Conservation (phyloP, 2,329 filamentous ascomycete genomes). For the Scedosporium minutisporum region DNA sequence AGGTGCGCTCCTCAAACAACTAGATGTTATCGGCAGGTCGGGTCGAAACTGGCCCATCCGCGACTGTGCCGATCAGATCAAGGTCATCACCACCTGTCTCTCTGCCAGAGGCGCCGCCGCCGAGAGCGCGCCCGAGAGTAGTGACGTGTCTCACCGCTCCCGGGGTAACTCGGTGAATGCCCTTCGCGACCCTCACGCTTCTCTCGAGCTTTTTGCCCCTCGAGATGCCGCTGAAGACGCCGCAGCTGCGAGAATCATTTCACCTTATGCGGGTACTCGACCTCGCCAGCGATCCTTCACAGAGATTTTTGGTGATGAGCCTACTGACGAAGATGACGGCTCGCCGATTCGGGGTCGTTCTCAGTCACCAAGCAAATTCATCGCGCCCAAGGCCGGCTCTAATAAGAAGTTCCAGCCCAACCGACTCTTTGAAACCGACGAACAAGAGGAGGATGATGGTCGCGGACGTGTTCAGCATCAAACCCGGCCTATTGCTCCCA, state of each 20-base stretch:
- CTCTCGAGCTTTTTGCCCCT: conserved; percentile 64
- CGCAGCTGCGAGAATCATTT: conserved; percentile 40
- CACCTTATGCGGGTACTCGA: conserved; percentile 49
- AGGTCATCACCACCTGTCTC: conserved; percentile 57
- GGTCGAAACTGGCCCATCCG: conserved; percentile 92
- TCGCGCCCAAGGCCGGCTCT: conserved; percentile 40
- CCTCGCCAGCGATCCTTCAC: conserved; percentile 58
- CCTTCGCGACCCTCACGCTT: conserved; percentile 57
- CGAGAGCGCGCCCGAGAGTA: conserved; percentile 21
- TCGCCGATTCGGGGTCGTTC: conserved; percentile 37
- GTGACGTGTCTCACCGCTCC: conserved; percentile 31
- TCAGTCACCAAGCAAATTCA: conserved; percentile 29
- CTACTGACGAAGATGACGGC: conserved; percentile 24
- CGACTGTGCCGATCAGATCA: conserved; percentile 75
- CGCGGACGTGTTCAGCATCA: conserved; percentile 44
- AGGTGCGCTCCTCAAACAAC: conserved; percentile 79
- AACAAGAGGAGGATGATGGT: conserved; percentile 33
- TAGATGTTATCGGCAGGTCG: conserved; percentile 84
- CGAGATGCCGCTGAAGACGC: conserved; percentile 51
- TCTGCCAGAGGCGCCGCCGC: conserved; percentile 33
- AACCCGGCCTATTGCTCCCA: conserved; percentile 36
- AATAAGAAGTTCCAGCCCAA: conserved; percentile 46
- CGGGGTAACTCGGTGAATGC: conserved; percentile 44
- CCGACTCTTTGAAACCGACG: conserved; percentile 43
- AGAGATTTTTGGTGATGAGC: conserved; percentile 58